These are phyloP conservation scores for Poa pratensis DNA, from an alignment of 176 grass and related monocot species.

Conservation along the genomic window DNA sequence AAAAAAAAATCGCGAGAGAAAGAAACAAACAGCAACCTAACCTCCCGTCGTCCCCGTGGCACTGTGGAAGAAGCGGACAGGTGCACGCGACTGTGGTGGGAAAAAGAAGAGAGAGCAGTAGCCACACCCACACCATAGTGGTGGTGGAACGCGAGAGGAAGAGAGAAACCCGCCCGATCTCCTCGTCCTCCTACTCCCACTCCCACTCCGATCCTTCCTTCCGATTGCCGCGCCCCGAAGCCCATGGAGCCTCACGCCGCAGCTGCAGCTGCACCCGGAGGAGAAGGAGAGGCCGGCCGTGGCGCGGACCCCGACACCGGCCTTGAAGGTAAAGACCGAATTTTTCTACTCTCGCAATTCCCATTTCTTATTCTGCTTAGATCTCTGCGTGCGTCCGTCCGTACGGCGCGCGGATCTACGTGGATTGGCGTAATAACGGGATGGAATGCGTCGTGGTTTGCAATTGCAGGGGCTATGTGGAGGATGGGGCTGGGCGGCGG, in stretches of 20 bases:
- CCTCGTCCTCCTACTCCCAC: constrained; percentile 34
- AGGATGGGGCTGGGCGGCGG: constrained; percentile 64
- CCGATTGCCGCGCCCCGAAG: constrained; percentile 41
- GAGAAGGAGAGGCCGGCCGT: constrained; percentile 29
- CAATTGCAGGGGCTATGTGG: constrained; percentile 70
- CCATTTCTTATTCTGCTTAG: background rate
- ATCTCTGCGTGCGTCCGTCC: constrained; percentile 33
- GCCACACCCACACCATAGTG: constrained; percentile 51
- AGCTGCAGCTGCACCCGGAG: background rate
- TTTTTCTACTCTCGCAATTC: background rate
- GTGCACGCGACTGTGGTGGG: constrained; percentile 33
- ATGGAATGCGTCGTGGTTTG: constrained; percentile 35
- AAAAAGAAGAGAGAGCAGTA: constrained; percentile 45
- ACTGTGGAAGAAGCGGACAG: constrained; percentile 42
- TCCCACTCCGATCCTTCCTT: constrained; percentile 41
- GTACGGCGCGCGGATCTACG: constrained; percentile 42
- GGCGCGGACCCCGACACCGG: constrained; percentile 54
- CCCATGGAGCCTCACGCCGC: constrained; percentile 52
- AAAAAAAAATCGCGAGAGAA: background rate
- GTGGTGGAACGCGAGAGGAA: constrained; percentile 11
- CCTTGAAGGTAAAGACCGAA: constrained; percentile 71
- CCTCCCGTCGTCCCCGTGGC: constrained; percentile 13
- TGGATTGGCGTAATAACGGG: constrained; percentile 19
- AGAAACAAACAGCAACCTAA: background rate
- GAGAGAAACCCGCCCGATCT: constrained; percentile 44